Conservation (phyloP, 192 early-diverging fungal species). For the Chytriomyces sp. region DNA sequence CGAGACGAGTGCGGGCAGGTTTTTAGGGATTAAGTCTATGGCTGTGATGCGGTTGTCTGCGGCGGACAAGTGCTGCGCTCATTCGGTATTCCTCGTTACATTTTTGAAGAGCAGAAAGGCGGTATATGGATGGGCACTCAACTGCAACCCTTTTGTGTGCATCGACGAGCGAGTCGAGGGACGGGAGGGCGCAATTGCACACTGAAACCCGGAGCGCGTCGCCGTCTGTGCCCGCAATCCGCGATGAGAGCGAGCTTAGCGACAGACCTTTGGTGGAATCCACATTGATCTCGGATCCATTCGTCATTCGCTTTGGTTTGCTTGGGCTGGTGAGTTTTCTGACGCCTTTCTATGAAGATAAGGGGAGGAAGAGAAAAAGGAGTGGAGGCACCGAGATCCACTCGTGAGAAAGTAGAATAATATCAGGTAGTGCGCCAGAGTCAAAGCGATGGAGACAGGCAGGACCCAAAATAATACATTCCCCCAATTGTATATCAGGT, state of each 20-base stretch:
- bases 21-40: neutral
- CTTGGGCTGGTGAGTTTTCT: too few species aligned
- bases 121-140: neutral
- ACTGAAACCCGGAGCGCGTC: neutral
- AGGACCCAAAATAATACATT: too few species aligned
- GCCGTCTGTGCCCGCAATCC: neutral
- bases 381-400: too few species aligned
- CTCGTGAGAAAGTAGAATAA: too few species aligned
- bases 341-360: too few species aligned
- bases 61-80: too few species aligned
- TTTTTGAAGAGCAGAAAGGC: neutral
- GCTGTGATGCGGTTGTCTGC: conserved; percentile 17
- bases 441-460: too few species aligned
- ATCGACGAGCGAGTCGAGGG: neutral
- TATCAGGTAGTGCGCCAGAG: too few species aligned
- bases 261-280: neutral
- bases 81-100: too few species aligned
- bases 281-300: conserved; percentile 3
- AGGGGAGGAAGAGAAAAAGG: too few species aligned
- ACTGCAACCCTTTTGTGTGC: neutral
- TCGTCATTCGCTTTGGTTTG: too few species aligned
- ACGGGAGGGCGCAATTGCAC: conserved; percentile 9
- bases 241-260: neutral
- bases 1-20: neutral
- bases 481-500: too few species aligned